Base-by-base conservation (phyloP, 2,329 filamentous ascomycete genomes). In the Phialophora macrospora region DNA sequence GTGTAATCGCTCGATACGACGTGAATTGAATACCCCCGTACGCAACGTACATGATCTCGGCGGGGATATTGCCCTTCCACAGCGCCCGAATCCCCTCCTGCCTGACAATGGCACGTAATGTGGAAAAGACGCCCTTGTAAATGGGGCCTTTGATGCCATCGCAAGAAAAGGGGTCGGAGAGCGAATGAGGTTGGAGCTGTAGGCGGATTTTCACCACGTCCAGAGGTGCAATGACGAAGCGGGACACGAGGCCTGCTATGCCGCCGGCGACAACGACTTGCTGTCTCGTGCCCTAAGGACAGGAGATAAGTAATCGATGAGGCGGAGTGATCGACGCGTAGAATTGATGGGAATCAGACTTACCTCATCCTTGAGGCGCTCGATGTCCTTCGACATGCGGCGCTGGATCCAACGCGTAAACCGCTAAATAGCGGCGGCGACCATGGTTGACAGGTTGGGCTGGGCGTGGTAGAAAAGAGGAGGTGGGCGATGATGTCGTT, bases 151-250 rank as follows among this genome's bases (percentile, higher is more conserved):
- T 73, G 64, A 82, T 73, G 69, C 79, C 74, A 60, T 80, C 80
- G 69, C 86, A 82, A 54, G 87, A 84, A 9, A 88, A 78, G 1
- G 92, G 90, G 74, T 94, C 90, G 72, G 89, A 90, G 66, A 91
- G 86, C 56, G 92, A 93, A 80, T 96, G 90, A 52, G 91, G 87
- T 78, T 98, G 95, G 20, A 99, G 88, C 77, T 99, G 95, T 54
- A 98, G 88, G 55, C 95, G 91, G 80, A 99, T 99, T 83, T 99
- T 98, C 80, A 98, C 88, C 69, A 99, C 95, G 78, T 99, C 95
- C 71, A 99, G 90, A 60, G 95, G 95, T 20, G 95, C 92, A 76
- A 98, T 90, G 75, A 95, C 87, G 82, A 99, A 98, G 76, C 91
- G 93, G 72, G 95, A 95, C 70, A 98, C 88, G 71, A 98, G 85